A percentile compares a stretch with the other conserved stretches of the same genome.
phyloP scores from a whole-genome alignment of 768 basidiomycete species.

The Neoboletus brunneissimus region DNA sequence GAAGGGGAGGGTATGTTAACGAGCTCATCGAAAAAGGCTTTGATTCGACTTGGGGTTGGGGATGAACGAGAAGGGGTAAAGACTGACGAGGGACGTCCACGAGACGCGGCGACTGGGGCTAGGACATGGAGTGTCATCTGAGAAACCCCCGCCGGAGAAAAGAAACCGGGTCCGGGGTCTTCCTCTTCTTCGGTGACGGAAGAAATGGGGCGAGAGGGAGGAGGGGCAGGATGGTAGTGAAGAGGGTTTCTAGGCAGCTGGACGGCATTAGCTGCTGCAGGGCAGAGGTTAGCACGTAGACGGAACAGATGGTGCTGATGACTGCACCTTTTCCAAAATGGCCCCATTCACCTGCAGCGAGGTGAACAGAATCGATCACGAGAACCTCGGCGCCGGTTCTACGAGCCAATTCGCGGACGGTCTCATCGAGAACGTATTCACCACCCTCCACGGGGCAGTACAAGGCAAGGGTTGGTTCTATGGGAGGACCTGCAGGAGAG shows the following conservation, averaged over 20 bases:
- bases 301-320: not conserved
- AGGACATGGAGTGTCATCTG: conserved; percentile 50
- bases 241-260: conserved; percentile 73
- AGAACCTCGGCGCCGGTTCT: conserved; percentile 77
- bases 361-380: conserved; percentile 76
- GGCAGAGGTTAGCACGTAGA: conserved; percentile 9
- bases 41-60: conserved; percentile 53
- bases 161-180: conserved; percentile 48
- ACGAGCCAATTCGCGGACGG: conserved; percentile 73
- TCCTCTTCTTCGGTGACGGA: conserved; percentile 40
- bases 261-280: conserved; percentile 63
- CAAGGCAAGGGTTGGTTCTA: conserved; percentile 81
- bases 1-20: conserved; percentile 54
- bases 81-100: conserved; percentile 34
- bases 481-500: conserved; percentile 47
- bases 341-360: conserved; percentile 88
- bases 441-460: conserved; percentile 85
- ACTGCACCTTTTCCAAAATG: conserved; percentile 71
- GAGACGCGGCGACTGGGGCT: conserved; percentile 32
- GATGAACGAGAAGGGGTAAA: conserved; percentile 40
- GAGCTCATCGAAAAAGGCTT: conserved; percentile 73
- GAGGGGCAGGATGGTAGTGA: conserved; percentile 49
- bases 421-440: conserved; percentile 75
- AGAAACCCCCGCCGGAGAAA: conserved; percentile 34
- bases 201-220: conserved; percentile 24